phyloP scores from a whole-genome alignment of 106 monocot genomes.

The Hemerocallis citrina region DNA sequence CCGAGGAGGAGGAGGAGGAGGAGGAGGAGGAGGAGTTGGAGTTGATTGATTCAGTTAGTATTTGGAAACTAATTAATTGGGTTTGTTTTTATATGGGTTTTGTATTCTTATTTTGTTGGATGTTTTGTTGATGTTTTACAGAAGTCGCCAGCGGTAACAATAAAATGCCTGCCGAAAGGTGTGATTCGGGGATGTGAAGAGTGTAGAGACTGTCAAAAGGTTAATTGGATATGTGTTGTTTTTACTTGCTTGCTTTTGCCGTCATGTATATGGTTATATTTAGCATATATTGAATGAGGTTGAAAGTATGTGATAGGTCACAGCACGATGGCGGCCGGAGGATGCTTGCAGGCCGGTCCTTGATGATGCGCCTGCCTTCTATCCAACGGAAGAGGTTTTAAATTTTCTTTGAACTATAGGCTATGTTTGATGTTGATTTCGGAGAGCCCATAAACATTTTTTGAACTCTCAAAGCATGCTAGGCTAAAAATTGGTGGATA shows the following conservation, averaged over 20 bases:
- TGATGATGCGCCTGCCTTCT: slow-evolving; percentile 75
- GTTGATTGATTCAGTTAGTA: slow-evolving; percentile 33
- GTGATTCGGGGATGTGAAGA: slow-evolving; percentile 69
- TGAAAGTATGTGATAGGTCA: slow-evolving; percentile 35
- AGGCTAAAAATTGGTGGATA: too few relatives aligned
- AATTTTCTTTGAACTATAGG: neutral
- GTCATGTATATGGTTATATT: neutral
- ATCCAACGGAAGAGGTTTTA: slow-evolving; percentile 77
- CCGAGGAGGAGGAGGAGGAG: slow-evolving; percentile 49
- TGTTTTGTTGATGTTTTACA: slow-evolving; percentile 12
- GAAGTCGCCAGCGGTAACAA: slow-evolving; percentile 22
- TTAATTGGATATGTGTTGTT: slow-evolving; percentile 7
- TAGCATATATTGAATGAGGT: slow-evolving; percentile 4
- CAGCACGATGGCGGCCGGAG: slow-evolving; percentile 54
- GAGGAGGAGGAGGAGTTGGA: too few relatives aligned
- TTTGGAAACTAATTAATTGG: neutral
- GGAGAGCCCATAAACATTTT: too few relatives aligned
- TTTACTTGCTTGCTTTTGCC: neutral
- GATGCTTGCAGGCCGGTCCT: slow-evolving; percentile 51
- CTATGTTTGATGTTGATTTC: too few relatives aligned
- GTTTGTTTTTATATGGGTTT: neutral
- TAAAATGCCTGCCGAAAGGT: slow-evolving; percentile 41
- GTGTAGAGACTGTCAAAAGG: slow-evolving; percentile 72
- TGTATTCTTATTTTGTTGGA: neutral
- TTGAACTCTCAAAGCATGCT: too few relatives aligned